These are phyloP conservation scores for Cicer pinnatifidum DNA, from an alignment of 306 rosid species.

Conservation along the genomic window DNA sequence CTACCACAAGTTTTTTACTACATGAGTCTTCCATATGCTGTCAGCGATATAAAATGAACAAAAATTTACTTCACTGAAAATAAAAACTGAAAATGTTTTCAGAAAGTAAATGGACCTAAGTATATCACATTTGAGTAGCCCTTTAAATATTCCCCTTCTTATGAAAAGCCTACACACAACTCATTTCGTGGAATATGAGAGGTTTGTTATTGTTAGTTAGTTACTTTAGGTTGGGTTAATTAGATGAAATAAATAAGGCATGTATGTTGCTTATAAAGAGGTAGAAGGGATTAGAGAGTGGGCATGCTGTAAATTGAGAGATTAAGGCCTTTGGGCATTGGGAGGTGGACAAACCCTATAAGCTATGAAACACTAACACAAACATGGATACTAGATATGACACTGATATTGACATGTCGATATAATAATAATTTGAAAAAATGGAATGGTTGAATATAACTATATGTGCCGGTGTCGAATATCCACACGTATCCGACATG, in stretches of 20 bases:
- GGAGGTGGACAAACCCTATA: background rate
- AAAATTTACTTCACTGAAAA: no score
- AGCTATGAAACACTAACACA: background rate
- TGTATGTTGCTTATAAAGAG: background rate
- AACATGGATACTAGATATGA: background rate
- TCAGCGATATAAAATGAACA: no score
- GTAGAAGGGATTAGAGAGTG: background rate
- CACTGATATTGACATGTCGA: background rate
- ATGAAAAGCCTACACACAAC: background rate
- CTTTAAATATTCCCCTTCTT: conserved; percentile 2
- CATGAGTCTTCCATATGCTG: no score
- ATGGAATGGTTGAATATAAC: background rate
- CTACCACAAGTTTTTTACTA: no score
- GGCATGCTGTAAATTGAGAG: background rate
- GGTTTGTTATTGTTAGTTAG: background rate
- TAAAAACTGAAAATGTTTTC: no score
- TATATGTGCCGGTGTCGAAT: background rate
- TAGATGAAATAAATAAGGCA: background rate
- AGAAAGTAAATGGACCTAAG: background rate
- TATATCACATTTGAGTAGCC: background rate
- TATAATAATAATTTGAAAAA: background rate
- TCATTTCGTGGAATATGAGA: conserved; percentile 10
- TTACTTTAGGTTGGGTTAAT: background rate
- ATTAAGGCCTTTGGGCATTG: background rate
- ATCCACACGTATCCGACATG: background rate